Evolutionary conservation across 345 rosid species (phyloP).

Genomic region (Turnera subulata): DNA sequence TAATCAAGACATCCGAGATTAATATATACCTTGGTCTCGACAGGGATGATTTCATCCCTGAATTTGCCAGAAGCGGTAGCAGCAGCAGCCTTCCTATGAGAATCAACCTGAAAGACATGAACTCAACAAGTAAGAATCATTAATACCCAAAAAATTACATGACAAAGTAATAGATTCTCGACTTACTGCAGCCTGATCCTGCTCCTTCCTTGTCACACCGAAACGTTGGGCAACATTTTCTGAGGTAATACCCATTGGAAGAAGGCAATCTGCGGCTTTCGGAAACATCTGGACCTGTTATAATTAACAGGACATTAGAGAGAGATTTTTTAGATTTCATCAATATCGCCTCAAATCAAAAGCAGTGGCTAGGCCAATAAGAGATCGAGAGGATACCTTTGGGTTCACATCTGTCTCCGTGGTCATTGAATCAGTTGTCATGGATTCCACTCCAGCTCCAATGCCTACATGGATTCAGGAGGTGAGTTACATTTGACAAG

Average conservation of each 20-base stretch:
- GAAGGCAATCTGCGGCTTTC: constrained; percentile 84
- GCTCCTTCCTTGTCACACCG: constrained; percentile 86
- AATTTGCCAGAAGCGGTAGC: constrained; percentile 84
- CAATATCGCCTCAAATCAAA: not conserved
- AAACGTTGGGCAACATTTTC: constrained; percentile 90
- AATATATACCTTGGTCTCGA: constrained; percentile 64
- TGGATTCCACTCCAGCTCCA: constrained; percentile 97
- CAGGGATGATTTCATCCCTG: constrained; percentile 86
- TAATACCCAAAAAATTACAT: not conserved
- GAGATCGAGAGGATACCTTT: constrained; percentile 39
- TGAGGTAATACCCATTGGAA: constrained; percentile 96
- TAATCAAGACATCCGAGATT: not conserved
- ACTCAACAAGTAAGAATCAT: not conserved
- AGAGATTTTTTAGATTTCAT: not conserved
- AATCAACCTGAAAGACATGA: constrained; percentile 59
- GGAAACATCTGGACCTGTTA: constrained; percentile 60
- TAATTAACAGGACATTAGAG: constrained; percentile 11
- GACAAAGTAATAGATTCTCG: not conserved
- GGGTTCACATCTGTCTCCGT: constrained; percentile 88
- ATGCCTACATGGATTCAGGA: constrained; percentile 45
- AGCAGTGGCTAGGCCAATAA: not conserved
- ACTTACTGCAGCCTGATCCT: constrained; percentile 96
- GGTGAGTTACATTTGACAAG: too few relatives aligned
- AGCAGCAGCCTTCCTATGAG: constrained; percentile 92
- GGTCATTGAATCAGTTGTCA: constrained; percentile 77